Evolutionary conservation across 2,329 filamentous ascomycete genomes (phyloP), one percentile per base, ranked within the genome.

Genomic region (Monilinia polystroma): DNA sequence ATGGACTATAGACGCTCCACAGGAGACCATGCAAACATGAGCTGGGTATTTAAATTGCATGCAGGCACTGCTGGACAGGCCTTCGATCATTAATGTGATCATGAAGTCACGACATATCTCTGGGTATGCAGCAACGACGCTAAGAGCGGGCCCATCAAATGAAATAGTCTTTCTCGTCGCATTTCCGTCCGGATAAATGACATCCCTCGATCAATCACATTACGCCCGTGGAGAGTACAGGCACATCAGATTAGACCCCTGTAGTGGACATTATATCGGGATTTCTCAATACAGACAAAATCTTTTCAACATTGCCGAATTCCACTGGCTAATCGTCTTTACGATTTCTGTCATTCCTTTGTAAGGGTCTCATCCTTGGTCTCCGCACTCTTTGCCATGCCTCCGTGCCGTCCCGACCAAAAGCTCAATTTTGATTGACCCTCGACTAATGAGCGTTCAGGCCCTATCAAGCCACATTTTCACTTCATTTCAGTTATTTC

Each of bases 81-180:
- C 12, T 29, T 29, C 5, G 29, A 43, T 43, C 41, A 43, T 43
- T 14, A 43, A 43, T 43, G 41, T 43, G 41, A 43, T 43, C 41
- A 12, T 43, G 4, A 49, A 29, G 29, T 26, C 47, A 49, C 45
- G 45, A 51, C 29, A 60, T 51, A 51, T 38, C 5, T 51, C 4
- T 51, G n/a, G 29, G 14, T 20, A 51, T 51, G n/a, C 29, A 38
- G 32, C 26, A n/a, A 41, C 41, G 38, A 35, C 12, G 43, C 43
- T 45, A 62, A 62, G 58, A 51, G 45, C 32, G 32, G 58, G 16
- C 20, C 57, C 57, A 26, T 29, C 26, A 35, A 60, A n/a, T 10
- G 7, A 11, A 11, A 18, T 38, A 14, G 20, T 18, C 8, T 11
- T 12, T 58, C 26, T 51, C 43, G 8, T 55, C 52, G 20, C 18